Base-by-base conservation (phyloP, 768 basidiomycete genomes). In the Termitomyces sp. region DNA sequence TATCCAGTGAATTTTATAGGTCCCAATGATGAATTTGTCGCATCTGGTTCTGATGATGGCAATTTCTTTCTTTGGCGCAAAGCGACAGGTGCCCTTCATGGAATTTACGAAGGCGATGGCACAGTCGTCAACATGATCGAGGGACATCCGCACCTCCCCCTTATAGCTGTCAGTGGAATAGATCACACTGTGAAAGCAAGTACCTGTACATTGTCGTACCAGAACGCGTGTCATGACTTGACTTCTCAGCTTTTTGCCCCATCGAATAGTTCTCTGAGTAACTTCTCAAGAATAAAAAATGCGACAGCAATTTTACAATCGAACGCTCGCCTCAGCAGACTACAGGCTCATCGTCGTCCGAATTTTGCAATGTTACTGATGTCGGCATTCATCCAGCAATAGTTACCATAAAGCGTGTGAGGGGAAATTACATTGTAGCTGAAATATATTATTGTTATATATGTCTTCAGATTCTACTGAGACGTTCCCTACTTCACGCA, bases 61-160 rank as follows among this genome's bases (percentile, higher is more conserved):
- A 86, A 90, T 66, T 86, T 89, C 70, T 96, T 96, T 68, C 76
- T 94, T 14, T 96, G 93, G 93, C 75, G 82, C 59, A 94, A 94
- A 66, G 69, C 72, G 18, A 79, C 79, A 16, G 86, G 84, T 0
- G 69, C 69, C 13, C 70, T 94, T 10, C 81, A 84, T 54, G 90
- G 88, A 14, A 84, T 96, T 46, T 85, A 90, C 63, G 90, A 94
- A 74, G 93, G 92, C 36, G 93, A 96, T 63, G 77, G 80, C 24
- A 79, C 73, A 52, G 83, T 94, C 3, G 93, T 94, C 16, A 96
- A 95, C 67, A 89, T 89, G 64, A 82, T 96, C 53, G 92, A 94
- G 70, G 84, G 83, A 0, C 92, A 95, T 77, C 82, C 93, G 0
- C 78, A 83, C 44, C 72, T 94, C 16, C 92, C 93, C 0, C 71